Evolutionary conservation across 768 basidiomycete species (phyloP).

Genomic region (Suillus subalutaceus): DNA sequence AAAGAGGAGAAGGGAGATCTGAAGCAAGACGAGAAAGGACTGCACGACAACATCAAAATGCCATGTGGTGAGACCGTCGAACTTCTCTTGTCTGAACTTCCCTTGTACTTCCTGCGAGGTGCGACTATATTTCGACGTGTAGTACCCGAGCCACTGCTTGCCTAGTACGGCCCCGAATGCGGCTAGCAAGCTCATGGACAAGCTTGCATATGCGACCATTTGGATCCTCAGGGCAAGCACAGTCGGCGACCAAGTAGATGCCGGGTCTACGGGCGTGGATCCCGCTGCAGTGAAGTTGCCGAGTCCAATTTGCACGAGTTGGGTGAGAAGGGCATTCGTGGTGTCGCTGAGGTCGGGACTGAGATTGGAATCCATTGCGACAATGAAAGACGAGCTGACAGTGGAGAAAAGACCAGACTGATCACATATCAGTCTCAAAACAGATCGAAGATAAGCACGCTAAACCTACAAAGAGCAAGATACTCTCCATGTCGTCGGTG

Average conservation of each 20-base stretch:
- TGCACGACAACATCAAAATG: slow-evolving; percentile 14
- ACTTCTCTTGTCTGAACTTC: slow-evolving; percentile 11
- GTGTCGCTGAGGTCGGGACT: too few relatives aligned
- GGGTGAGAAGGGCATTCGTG: too few relatives aligned
- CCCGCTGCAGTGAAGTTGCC: too few relatives aligned
- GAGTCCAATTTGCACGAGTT: too few relatives aligned
- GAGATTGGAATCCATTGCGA: too few relatives aligned
- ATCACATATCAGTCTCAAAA: background rate
- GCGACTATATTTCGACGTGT: background rate
- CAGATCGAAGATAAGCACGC: background rate
- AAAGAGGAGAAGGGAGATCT: slow-evolving; percentile 16
- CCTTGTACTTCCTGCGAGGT: slow-evolving; percentile 14
- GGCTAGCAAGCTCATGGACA: too few relatives aligned
- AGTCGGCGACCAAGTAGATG: background rate
- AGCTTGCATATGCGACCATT: too few relatives aligned
- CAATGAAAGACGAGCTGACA: too few relatives aligned
- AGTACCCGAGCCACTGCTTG: too few relatives aligned
- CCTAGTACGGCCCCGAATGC: too few relatives aligned
- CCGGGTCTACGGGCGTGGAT: too few relatives aligned
- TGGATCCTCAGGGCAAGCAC: too few relatives aligned
- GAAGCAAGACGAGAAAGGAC: slow-evolving; percentile 14
- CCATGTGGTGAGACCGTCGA: slow-evolving; percentile 14
- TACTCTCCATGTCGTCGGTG: slow-evolving; percentile 19
- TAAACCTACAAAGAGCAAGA: slow-evolving; percentile 24
- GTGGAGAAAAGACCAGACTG: slow-evolving; percentile 14